Base-by-base conservation (phyloP, 176 grass and related monocot species). In the Miscanthus lutarioriparius region DNA sequence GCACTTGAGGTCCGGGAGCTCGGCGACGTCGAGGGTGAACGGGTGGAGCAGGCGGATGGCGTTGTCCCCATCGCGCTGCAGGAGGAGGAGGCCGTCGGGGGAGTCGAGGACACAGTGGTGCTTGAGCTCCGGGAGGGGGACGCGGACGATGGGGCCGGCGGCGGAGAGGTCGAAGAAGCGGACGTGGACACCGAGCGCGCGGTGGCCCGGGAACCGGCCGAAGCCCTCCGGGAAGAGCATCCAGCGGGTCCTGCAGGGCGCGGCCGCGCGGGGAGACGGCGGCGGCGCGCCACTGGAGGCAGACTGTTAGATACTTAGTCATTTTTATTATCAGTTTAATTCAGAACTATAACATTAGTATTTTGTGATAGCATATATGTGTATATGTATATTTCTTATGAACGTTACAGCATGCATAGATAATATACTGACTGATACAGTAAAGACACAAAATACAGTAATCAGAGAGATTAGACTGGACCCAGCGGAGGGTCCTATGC, bases 41-140 rank as follows among this genome's bases (percentile, higher is more conserved):
- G 74, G 75, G 75, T 76, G 74, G 48, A 76, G 74, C 17, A 76
- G 51, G 32, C 51, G 74, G 30, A 76, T 30, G 32, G 53, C 75
- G 20, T 3, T 49, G 64, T 80, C 63, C 28, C 7, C 43, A 19
- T 80, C 78, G 26, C 64, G 78, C 78, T 51, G 78, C 19, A 80
- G 77, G 43, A 80, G 78, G 64, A 80, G 78, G 28, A 80, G 78
- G 78, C 64, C 64, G 20, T 36, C 41, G 10, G 78, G 78, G 43
- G 78, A 80, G 64, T 80, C 78, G 78, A 80, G 78, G 43, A 80
- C 10, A 64, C 62, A 80, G 77, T 80, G 62, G 77, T 20, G 8
- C 74, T 76, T 58, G 49, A 76, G 51, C 74, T 76, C 74, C 49
- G 51, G 74, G 11, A 76, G 30, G 30, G 74, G 74, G 49, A 58